Percentiles rank a stretch among this genome's conserved stretches.
Evolutionary conservation across 352 stramenopile genomes (phyloP).

Genomic region (Phytophthora citricola): DNA sequence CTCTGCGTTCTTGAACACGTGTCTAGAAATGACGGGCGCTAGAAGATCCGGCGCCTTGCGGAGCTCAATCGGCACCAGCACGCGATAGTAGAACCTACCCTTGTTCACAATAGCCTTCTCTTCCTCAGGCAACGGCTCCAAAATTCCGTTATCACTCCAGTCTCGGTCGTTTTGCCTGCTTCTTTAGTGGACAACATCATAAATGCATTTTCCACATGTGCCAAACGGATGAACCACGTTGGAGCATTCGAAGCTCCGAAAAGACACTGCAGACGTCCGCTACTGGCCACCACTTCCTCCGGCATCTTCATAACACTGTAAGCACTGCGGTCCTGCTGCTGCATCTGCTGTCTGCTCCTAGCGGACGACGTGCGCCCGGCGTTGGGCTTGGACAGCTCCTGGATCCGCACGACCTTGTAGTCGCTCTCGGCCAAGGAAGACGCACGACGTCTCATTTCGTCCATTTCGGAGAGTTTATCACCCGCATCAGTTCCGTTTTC

Average conservation of each 20-base stretch:
- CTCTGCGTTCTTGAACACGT: slow-evolving; percentile 81
- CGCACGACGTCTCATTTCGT: slow-evolving; percentile 33
- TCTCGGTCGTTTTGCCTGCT: slow-evolving; percentile 26
- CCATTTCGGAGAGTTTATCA: slow-evolving; percentile 11
- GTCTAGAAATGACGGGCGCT: slow-evolving; percentile 66
- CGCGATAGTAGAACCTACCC: slow-evolving; percentile 74
- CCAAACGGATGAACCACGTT: slow-evolving; percentile 76
- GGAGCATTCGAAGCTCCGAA: slow-evolving; percentile 57
- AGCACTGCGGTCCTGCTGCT: slow-evolving; percentile 53
- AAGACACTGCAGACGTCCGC: slow-evolving; percentile 62
- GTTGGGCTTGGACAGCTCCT: slow-evolving; percentile 59
- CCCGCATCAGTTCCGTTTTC: slow-evolving; percentile 10
- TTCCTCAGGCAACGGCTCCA: slow-evolving; percentile 48
- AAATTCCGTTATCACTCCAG: slow-evolving; percentile 22
- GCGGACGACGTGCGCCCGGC: slow-evolving; percentile 31
- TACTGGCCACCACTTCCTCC: slow-evolving; percentile 72
- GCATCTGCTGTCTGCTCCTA: slow-evolving; percentile 35
- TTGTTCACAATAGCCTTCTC: slow-evolving; percentile 48
- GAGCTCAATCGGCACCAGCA: slow-evolving; percentile 81
- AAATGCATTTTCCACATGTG: slow-evolving; percentile 74
- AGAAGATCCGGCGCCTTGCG: slow-evolving; percentile 75
- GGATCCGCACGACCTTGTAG: slow-evolving; percentile 64
- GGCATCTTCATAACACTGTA: slow-evolving; percentile 85
- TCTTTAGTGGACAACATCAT: slow-evolving; percentile 73
- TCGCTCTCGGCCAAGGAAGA: slow-evolving; percentile 45